Conservation (phyloP, 345 rosid species). For the Adansonia digitata region DNA sequence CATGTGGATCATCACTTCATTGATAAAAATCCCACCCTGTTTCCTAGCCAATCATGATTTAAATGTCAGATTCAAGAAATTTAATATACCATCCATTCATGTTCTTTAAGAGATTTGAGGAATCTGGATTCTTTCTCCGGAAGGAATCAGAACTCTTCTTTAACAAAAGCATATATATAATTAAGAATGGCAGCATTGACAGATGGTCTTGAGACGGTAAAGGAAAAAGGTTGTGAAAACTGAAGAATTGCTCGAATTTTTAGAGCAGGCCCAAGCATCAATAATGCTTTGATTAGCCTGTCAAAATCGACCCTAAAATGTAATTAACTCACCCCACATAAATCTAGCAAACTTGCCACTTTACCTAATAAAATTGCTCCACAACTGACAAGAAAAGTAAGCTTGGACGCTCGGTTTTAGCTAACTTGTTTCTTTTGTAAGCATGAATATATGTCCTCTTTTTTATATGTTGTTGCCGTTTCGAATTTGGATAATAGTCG, state of each 20-base stretch:
- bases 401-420: not conserved
- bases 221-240: not conserved
- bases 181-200: not conserved
- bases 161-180: not conserved
- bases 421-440: not conserved
- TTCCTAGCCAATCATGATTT: not conserved
- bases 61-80: not conserved
- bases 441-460: not conserved
- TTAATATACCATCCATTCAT: not conserved
- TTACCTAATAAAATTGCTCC: slow-evolving; percentile 7
- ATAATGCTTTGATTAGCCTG: not conserved
- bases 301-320: not conserved
- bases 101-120: too few relatives aligned
- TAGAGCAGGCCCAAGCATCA: not conserved
- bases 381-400: not conserved
- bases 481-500: not conserved
- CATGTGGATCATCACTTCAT: not conserved
- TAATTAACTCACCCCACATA: not conserved
- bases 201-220: not conserved
- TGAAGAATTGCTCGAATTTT: not conserved
- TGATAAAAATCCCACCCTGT: not conserved
- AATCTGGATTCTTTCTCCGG: not conserved
- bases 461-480: not conserved
- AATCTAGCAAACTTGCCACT: slow-evolving; percentile 1
- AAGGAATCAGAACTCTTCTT: not conserved